Conservation (phyloP, 2,329 filamentous ascomycete species). For the Ophiocordyceps robertsii region DNA sequence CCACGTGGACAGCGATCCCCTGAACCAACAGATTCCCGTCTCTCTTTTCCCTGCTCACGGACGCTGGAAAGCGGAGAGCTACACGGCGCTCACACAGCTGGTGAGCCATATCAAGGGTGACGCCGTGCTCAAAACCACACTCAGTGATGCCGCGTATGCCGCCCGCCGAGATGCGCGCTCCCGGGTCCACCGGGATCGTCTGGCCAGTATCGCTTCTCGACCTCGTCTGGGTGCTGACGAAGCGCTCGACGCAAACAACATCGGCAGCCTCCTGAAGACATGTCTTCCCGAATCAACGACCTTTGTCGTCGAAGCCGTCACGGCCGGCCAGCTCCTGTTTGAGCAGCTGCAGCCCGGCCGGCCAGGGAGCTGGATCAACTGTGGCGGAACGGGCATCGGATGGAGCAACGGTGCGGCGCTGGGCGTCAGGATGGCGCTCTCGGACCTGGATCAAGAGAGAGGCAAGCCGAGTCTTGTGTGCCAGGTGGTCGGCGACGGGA, state of each 20-base stretch:
- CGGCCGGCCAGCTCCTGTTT: conserved; percentile 46
- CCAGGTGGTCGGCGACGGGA: conserved; percentile 36
- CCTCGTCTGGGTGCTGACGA: background rate
- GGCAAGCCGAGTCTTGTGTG: conserved; percentile 27
- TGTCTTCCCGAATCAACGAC: background rate
- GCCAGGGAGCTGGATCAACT: conserved; percentile 63
- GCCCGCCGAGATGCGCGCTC: background rate
- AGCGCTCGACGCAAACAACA: background rate
- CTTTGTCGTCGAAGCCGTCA: conserved; percentile 57
- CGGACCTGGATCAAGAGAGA: background rate
- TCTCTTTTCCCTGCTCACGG: conserved; percentile 49
- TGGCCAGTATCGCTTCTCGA: background rate
- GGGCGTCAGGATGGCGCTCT: conserved; percentile 42
- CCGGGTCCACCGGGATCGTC: background rate
- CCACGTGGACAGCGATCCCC: conserved; percentile 46
- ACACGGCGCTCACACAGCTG: background rate
- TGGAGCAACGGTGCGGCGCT: conserved; percentile 62
- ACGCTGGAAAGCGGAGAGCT: conserved; percentile 37
- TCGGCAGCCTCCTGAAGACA: background rate
- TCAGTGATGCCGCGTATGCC: background rate
- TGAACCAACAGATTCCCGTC: conserved; percentile 55
- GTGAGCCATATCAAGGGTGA: background rate
- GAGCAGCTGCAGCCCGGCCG: conserved; percentile 53
- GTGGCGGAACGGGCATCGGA: conserved; percentile 60
- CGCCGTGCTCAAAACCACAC: background rate